Conservation (phyloP, 2,329 filamentous ascomycete species). For the Botrytis fabae region DNA sequence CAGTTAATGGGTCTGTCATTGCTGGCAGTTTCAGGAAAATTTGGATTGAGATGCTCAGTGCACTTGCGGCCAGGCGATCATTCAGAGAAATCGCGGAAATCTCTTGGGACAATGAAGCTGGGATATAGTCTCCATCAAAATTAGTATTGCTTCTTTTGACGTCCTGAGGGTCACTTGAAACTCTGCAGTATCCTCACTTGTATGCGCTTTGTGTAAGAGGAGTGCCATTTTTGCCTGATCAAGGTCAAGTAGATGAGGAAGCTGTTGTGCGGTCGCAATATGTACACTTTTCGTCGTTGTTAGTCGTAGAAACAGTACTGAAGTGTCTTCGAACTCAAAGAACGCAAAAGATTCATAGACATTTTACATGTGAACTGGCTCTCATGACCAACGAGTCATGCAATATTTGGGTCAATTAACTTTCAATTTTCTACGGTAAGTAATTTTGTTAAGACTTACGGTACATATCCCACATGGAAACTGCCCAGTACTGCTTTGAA, state of each 20-base stretch:
- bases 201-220: slow-evolving; percentile 53
- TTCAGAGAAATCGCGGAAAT: not conserved
- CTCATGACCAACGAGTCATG: too few species aligned
- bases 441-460: too few species aligned
- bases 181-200: not conserved
- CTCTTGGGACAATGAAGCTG: not conserved
- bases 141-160: not conserved
- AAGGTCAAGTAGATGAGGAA: not conserved
- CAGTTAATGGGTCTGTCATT: too few species aligned
- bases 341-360: too few species aligned
- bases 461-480: too few species aligned
- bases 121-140: not conserved
- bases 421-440: too few species aligned
- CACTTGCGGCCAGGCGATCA: not conserved
- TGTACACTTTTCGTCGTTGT: not conserved
- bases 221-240: slow-evolving; percentile 11
- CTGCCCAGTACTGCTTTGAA: too few species aligned
- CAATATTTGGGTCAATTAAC: too few species aligned
- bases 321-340: not conserved
- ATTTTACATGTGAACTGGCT: too few species aligned
- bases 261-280: not conserved
- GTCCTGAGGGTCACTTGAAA: not conserved
- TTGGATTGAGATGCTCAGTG: not conserved
- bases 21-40: not conserved
- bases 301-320: not conserved